These are phyloP conservation scores for Linum tenue DNA, from an alignment of 345 rosid species.

Conservation along the genomic window DNA sequence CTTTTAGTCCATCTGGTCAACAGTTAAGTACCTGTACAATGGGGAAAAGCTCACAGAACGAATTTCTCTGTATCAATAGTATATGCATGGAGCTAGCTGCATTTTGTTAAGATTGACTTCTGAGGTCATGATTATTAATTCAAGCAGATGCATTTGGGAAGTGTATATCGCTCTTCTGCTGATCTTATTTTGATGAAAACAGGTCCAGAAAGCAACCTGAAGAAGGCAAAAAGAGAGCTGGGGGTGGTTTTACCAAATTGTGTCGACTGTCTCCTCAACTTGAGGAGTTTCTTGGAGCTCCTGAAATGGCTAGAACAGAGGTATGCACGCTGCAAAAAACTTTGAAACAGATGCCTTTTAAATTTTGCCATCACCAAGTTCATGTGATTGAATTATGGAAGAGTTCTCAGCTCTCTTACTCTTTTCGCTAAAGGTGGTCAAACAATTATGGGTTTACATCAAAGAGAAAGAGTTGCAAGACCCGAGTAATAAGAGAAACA, in stretches of 20 bases:
- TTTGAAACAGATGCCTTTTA: not conserved
- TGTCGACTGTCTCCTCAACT: constrained; percentile 81
- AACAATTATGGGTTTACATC: constrained; percentile 66
- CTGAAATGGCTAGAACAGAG: constrained; percentile 82
- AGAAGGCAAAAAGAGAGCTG: constrained; percentile 55
- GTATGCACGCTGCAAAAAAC: constrained; percentile 27
- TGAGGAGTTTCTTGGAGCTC: constrained; percentile 50
- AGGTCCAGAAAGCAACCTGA: constrained; percentile 52
- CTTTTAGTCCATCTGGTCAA: not conserved
- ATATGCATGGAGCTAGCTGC: not conserved
- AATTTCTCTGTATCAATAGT: not conserved
- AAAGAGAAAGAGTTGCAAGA: constrained; percentile 65
- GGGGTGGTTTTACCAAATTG: constrained; percentile 74
- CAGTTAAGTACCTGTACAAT: too few relatives aligned
- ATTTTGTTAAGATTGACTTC: not conserved
- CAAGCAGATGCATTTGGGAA: not conserved
- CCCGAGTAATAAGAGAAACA: constrained; percentile 56
- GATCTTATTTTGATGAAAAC: constrained; percentile 7
- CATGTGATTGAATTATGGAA: not conserved
- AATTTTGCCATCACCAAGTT: not conserved
- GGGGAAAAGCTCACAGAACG: not conserved
- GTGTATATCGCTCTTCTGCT: constrained; percentile 9
- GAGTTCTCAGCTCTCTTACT: not conserved
- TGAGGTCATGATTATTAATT: not conserved
- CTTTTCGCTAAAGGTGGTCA: constrained; percentile 53